phyloP scores from a whole-genome alignment of 148 eudicot species.

The Rhododendron molle region DNA sequence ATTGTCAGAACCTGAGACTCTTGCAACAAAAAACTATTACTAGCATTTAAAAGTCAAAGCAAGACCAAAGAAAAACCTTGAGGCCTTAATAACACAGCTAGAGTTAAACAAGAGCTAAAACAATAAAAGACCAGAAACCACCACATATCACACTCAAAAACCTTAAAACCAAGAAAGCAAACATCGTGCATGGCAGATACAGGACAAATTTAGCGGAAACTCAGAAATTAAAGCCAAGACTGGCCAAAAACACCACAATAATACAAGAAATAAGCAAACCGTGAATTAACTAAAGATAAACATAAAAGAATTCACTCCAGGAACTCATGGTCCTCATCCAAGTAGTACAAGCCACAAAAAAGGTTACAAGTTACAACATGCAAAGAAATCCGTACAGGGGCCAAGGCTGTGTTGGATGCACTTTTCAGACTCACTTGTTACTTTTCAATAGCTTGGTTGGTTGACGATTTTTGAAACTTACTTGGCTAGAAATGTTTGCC shows the following conservation, averaged over 20 bases:
- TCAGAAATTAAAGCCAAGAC: not conserved
- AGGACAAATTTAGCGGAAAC: not conserved
- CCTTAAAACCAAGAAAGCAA: not conserved
- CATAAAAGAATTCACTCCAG: too few species aligned
- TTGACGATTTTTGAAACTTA: not conserved
- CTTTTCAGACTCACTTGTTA: not conserved
- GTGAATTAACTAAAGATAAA: too few species aligned
- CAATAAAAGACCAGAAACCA: too few species aligned
- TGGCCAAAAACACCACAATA: not conserved
- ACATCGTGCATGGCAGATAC: not conserved
- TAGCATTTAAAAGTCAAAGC: not conserved
- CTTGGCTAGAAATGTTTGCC: not conserved
- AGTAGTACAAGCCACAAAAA: not conserved
- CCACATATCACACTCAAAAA: too few species aligned
- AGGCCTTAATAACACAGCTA: not conserved
- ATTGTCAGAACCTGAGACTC: too few species aligned
- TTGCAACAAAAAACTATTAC: too few species aligned
- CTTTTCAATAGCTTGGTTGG: not conserved
- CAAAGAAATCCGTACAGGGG: not conserved
- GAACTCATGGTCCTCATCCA: not conserved
- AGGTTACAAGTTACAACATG: not conserved
- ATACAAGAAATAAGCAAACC: not conserved
- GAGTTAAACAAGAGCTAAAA: too few species aligned
- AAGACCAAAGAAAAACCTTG: not conserved
- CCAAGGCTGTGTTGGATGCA: not conserved